phyloP scores from a whole-genome alignment of 306 rosid genomes.

The Cicer arietinum region DNA sequence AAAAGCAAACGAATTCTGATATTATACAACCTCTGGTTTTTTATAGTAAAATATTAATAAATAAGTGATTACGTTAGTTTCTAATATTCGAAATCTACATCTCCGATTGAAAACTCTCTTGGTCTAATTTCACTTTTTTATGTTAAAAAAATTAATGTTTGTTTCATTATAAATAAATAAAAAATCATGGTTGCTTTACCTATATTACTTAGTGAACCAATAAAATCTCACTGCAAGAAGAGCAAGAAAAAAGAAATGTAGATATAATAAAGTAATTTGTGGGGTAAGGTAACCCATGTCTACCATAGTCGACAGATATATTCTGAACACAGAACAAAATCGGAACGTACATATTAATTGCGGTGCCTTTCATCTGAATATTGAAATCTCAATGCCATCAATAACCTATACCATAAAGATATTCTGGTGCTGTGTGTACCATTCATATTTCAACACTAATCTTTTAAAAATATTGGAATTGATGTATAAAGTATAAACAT shows the following conservation, averaged over 20 bases:
- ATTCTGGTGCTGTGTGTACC: background rate
- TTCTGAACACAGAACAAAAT: conserved; percentile 27
- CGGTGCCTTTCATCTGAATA: background rate
- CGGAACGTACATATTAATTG: conserved; percentile 15
- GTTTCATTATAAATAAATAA: no score
- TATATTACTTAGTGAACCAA: conserved; percentile 17
- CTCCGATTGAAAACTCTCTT: no score
- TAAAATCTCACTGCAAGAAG: conserved; percentile 16
- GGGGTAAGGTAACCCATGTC: conserved; percentile 28
- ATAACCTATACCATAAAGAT: background rate
- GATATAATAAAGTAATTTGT: conserved; percentile 25
- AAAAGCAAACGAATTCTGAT: no score
- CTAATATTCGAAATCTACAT: no score
- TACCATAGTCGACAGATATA: background rate
- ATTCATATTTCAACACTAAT: background rate
- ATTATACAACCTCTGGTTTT: no score
- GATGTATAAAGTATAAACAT: conserved; percentile 4
- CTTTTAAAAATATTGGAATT: conserved; percentile 5
- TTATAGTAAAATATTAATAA: no score
- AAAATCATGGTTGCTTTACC: background rate
- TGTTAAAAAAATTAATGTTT: background rate
- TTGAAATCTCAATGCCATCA: conserved; percentile 2
- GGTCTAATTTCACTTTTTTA: background rate
- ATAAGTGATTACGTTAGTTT: no score
- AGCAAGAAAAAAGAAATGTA: background rate